These are phyloP conservation scores for Rhizopogon rudus DNA, from an alignment of 768 basidiomycete genomes.

Conservation along the genomic window DNA sequence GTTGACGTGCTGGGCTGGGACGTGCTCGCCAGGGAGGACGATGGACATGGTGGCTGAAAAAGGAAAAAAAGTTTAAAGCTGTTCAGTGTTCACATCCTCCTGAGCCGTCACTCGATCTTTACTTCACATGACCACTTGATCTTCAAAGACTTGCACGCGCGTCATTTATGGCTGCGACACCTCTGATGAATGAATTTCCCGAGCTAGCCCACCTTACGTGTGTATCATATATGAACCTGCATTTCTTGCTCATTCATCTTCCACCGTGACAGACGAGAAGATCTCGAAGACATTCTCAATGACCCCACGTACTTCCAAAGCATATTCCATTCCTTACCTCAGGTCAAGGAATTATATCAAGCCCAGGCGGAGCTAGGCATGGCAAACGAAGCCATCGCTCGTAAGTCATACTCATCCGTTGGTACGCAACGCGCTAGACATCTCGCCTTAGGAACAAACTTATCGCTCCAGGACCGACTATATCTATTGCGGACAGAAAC, in stretches of 20 bases:
- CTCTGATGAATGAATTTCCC: conserved; percentile 61
- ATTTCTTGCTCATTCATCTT: conserved; percentile 7
- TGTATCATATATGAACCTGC: conserved; percentile 17
- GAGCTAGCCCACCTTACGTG: conserved; percentile 72
- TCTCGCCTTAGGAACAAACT: conserved; percentile 55
- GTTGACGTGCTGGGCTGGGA: conserved; percentile 71
- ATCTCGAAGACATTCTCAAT: conserved; percentile 82
- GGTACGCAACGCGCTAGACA: conserved; percentile 6
- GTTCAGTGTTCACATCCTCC: not conserved
- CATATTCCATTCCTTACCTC: conserved; percentile 71
- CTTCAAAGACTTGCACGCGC: not conserved
- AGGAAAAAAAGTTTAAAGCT: not conserved
- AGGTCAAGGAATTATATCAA: conserved; percentile 70
- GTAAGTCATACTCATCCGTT: conserved; percentile 41
- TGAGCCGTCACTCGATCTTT: not conserved
- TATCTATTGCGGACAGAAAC: conserved; percentile 78
- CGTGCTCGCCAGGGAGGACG: conserved; percentile 78
- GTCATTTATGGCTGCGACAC: conserved; percentile 26
- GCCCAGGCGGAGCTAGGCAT: conserved; percentile 73
- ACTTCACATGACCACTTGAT: not conserved
- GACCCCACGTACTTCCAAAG: conserved; percentile 87
- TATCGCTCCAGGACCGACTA: conserved; percentile 69
- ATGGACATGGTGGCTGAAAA: conserved; percentile 38
- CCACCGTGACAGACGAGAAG: conserved; percentile 58
- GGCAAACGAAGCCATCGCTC: conserved; percentile 84